Evolutionary conservation across 352 stramenopile species (phyloP), one percentile per base, ranked within the genome.

Genomic region (Aphanomyces stellatus): DNA sequence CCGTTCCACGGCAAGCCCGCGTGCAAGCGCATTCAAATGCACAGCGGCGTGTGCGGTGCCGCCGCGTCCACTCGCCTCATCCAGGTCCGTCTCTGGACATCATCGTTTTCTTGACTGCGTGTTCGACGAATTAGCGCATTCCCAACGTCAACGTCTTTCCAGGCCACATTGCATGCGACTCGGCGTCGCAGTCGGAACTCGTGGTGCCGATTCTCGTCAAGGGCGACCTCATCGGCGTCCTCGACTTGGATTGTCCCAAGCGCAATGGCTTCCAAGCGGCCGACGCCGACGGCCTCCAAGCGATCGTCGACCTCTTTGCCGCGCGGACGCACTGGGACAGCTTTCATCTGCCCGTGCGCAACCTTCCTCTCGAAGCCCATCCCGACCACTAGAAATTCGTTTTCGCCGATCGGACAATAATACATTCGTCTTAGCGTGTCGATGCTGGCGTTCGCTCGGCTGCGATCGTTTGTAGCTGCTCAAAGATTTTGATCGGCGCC

Each of bases 1-100:
- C 85, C 85, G 0, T 93, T 93, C 69, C 81, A 88, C 62, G 85
- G 85, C 62, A 93, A 93, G 55, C 85, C 85, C 1, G 85, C 85
- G 11, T 93, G 85, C 71, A 86, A 81, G 49, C 85, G 82, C 22
- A 93, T 93, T 62, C 77, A 85, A 49, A 81, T 87, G 53, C 72
- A 90, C 59, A 85, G 74, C 49, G 85, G 85, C 34, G 82, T 91
- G 4, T 93, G 85, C 49, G 85, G 85, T 25, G 78, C 82, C 17
- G 72, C 82, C 27, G 86, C 76, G 51, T 78, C 74, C 25, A 86
- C 80, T 33, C 37, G 53, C 10, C 13, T 49, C 15, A 55, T 64
- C n/a, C 62, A 69, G 62, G 62, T 69, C 65, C 28, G 19, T 41
- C n/a, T 19, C 24, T 19, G 8, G 7, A n/a, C n/a, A n/a, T n/a